These are phyloP conservation scores for Carex myosuroides DNA, from an alignment of 176 grass and related monocot species.

Conservation along the genomic window DNA sequence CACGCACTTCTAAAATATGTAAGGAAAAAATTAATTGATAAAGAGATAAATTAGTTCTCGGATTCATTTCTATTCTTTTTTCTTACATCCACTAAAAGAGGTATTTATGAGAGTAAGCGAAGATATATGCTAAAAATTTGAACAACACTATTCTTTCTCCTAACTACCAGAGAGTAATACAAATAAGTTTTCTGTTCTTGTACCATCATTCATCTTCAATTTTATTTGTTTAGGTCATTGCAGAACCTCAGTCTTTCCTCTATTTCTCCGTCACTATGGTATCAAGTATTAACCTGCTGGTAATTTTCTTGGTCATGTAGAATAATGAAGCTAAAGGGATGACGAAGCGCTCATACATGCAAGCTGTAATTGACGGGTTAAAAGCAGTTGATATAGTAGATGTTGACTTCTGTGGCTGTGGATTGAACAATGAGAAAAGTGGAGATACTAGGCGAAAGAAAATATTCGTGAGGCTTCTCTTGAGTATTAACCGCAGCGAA, in stretches of 20 bases:
- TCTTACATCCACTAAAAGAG: background rate
- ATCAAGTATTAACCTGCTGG: background rate
- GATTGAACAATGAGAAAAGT: slow-evolving; percentile 25
- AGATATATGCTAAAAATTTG: background rate
- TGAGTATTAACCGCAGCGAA: slow-evolving; percentile 88
- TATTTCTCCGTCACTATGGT: background rate
- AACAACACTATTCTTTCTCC: background rate
- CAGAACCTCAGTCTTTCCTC: background rate
- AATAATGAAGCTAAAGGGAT: slow-evolving; percentile 94
- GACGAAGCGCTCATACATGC: slow-evolving; percentile 86
- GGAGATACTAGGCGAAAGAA: slow-evolving; percentile 41
- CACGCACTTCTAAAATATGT: background rate
- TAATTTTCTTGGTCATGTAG: slow-evolving; percentile 29
- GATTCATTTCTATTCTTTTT: background rate
- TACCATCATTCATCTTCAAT: background rate
- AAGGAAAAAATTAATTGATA: background rate
- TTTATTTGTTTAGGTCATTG: background rate
- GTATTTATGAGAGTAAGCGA: background rate
- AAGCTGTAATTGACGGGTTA: slow-evolving; percentile 87
- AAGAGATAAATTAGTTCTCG: background rate
- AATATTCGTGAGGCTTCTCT: slow-evolving; percentile 70
- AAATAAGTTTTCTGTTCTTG: background rate
- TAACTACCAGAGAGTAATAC: background rate
- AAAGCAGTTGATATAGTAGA: slow-evolving; percentile 60
- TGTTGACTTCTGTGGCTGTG: slow-evolving; percentile 43